Conservation (phyloP, 805 yeast genomes). For the Torulaspora maleeae region DNA sequence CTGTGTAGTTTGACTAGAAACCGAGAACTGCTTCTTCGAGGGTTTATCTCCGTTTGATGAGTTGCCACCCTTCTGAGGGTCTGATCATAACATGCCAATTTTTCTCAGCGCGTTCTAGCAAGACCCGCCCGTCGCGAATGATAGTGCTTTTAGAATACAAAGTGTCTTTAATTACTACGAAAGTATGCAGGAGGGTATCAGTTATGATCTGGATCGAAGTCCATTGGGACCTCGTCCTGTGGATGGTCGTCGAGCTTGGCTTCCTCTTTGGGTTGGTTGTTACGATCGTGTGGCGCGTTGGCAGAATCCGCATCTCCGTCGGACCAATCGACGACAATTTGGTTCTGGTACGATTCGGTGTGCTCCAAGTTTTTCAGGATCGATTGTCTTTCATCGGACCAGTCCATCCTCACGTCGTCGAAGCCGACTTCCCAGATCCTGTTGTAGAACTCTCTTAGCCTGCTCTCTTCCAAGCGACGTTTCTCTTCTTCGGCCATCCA, state of each 20-base stretch:
- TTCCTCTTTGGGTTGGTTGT: background rate
- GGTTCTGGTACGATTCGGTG: slow-evolving; percentile 30
- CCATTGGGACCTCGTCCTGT: slow-evolving; percentile 25
- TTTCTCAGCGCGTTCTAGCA: background rate
- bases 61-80: slow-evolving; percentile 3
- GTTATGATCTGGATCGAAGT: slow-evolving; percentile 39
- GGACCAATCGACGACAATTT: slow-evolving; percentile 62
- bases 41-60: background rate
- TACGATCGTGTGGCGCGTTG: slow-evolving; percentile 33
- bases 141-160: background rate
- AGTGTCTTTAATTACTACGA: background rate
- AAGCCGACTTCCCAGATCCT: slow-evolving; percentile 75
- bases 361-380: slow-evolving; percentile 73
- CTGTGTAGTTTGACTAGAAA: background rate
- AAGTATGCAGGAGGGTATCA: slow-evolving; percentile 40
- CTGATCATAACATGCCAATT: background rate
- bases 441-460: slow-evolving; percentile 59
- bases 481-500: slow-evolving; percentile 83
- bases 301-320: slow-evolving; percentile 34
- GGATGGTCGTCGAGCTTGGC: slow-evolving; percentile 2
- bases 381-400: slow-evolving; percentile 67
- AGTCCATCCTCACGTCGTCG: slow-evolving; percentile 64
- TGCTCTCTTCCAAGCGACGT: slow-evolving; percentile 57
- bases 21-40: background rate
- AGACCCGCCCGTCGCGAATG: background rate